Base-by-base conservation (phyloP, 2,329 filamentous ascomycete species). In the Exophiala calicioides region DNA sequence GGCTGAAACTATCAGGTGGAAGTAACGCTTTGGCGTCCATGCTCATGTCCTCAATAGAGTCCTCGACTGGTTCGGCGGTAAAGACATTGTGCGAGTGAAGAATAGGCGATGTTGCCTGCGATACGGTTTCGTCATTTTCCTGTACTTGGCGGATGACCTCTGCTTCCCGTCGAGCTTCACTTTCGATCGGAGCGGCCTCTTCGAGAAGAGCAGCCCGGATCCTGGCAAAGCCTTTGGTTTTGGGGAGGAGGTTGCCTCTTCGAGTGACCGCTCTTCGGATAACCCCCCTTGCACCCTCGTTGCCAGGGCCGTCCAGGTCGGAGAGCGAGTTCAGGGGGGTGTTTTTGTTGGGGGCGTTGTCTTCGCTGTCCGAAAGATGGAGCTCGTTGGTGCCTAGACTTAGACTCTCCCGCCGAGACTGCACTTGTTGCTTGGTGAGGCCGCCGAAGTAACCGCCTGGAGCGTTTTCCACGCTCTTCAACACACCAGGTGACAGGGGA, bases 131-230 rank as follows among this genome's bases (percentile, higher is more conserved):
- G 60, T 96, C 90, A 59, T 85, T 91, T 66, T 97, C 93, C 31
- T 90, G 86, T 20, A 97, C 90, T 68, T 96, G 93, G 39, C 89
- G 87, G 53, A 98, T 89, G 4, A 97, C 93, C 68, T 97, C 91
- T 27, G 91, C 90, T 72, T 98, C 93, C 29, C 90, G 85, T 41
- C 87, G 84, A 47, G 89, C 83, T 66, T 98, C 93, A 31, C 86
- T 85, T 60, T 98, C 93, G 7, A 95, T 76, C 0, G 93, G 93
- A 0, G 90, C 82, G 12, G 81, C 80, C 70, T 98, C 93, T 69
- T 98, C 93, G 47, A 88, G 77, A 1, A 98, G 77, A 3, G 90
- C 90, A 6, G 91, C 93, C 52, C 88, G 83, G 57, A 98, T 95
- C 8, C 93, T 85, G 4, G 90, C 90, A 66, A 98, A 98, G 0